Evolutionary conservation across 768 basidiomycete species (phyloP), one percentile per base, ranked within the genome.

Genomic region (Boletus edulis): DNA sequence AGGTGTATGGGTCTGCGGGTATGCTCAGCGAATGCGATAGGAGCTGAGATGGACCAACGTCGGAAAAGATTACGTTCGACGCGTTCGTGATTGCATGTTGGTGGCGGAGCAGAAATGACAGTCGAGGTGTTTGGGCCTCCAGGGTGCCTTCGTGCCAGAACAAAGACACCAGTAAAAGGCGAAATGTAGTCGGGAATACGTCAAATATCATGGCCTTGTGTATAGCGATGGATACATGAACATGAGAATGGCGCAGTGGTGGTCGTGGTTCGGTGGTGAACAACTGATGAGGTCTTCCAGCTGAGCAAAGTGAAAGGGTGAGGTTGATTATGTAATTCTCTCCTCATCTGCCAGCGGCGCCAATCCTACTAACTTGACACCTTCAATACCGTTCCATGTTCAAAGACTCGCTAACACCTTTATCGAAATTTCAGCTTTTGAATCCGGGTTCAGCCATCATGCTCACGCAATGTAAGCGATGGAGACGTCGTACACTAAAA

Each of bases 101-200:
- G 66, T 89, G 87, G 35, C 87, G 83, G 22, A 89, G 76, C 32
- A 78, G 79, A 69, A 90, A 89, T 32, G 73, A 76, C 7, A 87
- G 63, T 14, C 72, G 65, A 43, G 74, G 54, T 37, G 56, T 61
- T 69, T 68, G 72, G 71, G 64, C 72, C 60, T 72, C 57, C 13
- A 37, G 24, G 11, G 39, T 2, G 20, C 58, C 44, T 35, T 64
- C 57, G 29, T 54, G 11, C 76, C 75, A 81, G 11, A 82, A 66
- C 4, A 78, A 60, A 3, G 72, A 75, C 7, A 74, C 65, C 22
- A 84, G 61, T 11, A 81, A 63, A 27, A 76, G 56, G 39, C 74
- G 75, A 11, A 84, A 60, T 20, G 80, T 63, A 9, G 62, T 58
- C 5, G 80, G 76, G n/a, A 82, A 50, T 45, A 67, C 24, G 54